Conservation (phyloP, 2,329 filamentous ascomycete genomes). For the Emergomyces orientalis region DNA sequence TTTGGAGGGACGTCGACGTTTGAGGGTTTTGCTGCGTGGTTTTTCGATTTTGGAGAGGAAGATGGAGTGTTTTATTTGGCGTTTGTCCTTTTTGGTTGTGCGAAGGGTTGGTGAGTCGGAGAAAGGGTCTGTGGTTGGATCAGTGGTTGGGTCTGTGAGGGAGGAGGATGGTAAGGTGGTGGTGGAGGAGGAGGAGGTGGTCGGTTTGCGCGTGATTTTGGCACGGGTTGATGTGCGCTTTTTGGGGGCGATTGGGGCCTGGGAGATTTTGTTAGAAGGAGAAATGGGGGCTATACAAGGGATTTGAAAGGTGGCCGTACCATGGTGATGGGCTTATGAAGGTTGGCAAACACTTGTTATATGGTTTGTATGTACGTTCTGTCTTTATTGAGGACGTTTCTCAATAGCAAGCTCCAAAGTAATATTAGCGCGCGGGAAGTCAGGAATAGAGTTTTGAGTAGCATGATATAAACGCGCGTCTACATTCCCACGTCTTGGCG, state of each 20-base stretch:
- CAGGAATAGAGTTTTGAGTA: too few relatives aligned
- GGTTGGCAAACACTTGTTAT: background rate
- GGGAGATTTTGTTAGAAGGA: background rate
- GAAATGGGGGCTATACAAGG: constrained; percentile 6
- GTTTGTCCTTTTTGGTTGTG: constrained; percentile 73
- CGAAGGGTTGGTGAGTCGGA: constrained; percentile 45
- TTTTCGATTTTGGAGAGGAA: constrained; percentile 72
- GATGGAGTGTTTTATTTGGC: constrained; percentile 66
- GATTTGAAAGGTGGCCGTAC: background rate
- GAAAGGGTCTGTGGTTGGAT: constrained; percentile 16
- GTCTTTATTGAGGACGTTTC: too few relatives aligned
- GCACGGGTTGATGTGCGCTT: constrained; percentile 14
- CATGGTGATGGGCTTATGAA: constrained; percentile 3
- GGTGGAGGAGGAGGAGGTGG: constrained; percentile 17
- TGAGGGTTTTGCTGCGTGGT: constrained; percentile 45
- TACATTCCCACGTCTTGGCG: too few relatives aligned
- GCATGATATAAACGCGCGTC: too few relatives aligned
- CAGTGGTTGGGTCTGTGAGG: background rate
- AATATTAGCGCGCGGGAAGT: background rate
- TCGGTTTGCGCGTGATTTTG: constrained; percentile 14
- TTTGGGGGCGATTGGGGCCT: constrained; percentile 24
- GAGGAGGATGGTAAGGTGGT: constrained; percentile 16
- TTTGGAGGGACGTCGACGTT: constrained; percentile 60
- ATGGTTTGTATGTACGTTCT: background rate
- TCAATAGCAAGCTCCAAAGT: background rate